Evolutionary conservation across 805 yeast species (phyloP).

Genomic region (Blastobotrys americana): DNA sequence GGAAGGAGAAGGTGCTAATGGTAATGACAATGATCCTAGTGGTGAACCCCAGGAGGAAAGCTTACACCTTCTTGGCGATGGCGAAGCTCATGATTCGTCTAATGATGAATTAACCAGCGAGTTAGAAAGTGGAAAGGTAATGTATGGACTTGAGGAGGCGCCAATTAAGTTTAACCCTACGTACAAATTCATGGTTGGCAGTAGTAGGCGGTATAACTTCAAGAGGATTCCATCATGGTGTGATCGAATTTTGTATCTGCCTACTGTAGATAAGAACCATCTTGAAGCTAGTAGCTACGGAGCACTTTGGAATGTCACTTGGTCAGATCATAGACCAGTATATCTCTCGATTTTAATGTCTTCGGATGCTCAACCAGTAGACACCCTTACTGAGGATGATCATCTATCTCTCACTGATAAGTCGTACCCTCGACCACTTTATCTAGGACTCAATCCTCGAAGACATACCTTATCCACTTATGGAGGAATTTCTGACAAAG

Average conservation of each 20-base stretch:
- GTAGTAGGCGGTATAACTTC: slow-evolving; percentile 41
- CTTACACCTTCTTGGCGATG: slow-evolving; percentile 23
- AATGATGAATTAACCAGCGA: slow-evolving; percentile 47
- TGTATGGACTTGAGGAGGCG: slow-evolving; percentile 61
- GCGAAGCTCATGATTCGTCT: slow-evolving; percentile 14
- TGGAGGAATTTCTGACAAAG: neutral
- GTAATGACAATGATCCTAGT: slow-evolving; percentile 11
- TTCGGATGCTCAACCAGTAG: slow-evolving; percentile 7
- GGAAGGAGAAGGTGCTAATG: slow-evolving; percentile 10
- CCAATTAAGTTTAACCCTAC: slow-evolving; percentile 68
- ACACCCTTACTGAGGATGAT: slow-evolving; percentile 1
- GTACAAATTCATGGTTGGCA: slow-evolving; percentile 54
- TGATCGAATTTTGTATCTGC: slow-evolving; percentile 64
- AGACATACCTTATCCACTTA: neutral
- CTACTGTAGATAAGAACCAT: slow-evolving; percentile 31
- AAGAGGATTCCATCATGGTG: slow-evolving; percentile 85
- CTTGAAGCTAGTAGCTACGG: slow-evolving; percentile 39
- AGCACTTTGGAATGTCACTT: slow-evolving; percentile 40
- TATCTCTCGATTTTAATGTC: slow-evolving; percentile 32
- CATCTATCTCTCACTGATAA: neutral
- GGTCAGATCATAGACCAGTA: slow-evolving; percentile 83
- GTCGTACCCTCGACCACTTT: neutral
- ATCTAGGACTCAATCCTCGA: neutral
- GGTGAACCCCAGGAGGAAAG: slow-evolving; percentile 5
- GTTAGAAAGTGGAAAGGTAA: slow-evolving; percentile 38